Base-by-base conservation (phyloP, 163 green algal species). In the Scenedesmus sp. region DNA sequence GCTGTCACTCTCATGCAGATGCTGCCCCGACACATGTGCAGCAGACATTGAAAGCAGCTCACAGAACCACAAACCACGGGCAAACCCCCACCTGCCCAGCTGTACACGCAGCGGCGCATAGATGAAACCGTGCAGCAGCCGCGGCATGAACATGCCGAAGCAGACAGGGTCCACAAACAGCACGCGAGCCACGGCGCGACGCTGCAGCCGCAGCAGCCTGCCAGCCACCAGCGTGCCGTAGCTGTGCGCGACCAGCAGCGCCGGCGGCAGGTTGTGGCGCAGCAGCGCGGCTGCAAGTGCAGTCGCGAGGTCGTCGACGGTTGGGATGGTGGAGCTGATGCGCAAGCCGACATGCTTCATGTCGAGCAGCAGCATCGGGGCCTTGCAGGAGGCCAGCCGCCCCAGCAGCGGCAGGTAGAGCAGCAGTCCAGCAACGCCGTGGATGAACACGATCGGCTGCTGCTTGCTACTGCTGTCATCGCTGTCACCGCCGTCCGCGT, bases 51-150 rank as follows among this genome's bases (percentile, higher is more conserved):
- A 53, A 10, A 53, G 33, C 68, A 37, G 68, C 68, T 20, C 68
- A 16, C 6, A 37, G 61, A 12, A 30, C 9, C 9, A n/a, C n/a
- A 7, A 10, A 5, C 61, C 12, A 33, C 61, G 5, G 46, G 7
- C 12, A 61, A 15, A n/a, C 70, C 3, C 51, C 0, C 83, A 88
- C 83, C 83, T 88, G 33, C 3, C 49, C 12, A 20, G 3, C 5
- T 83, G 22, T 44, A 90, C 1, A 6, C 43, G 40, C n/a, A 85
- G 88, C 44, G 44, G 33, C 4, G 53, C 37, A 44, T 92, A 92
- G n/a, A 92, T 61, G 56, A 92, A 92, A 16, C 40, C 78, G 35
- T 89, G 88, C 59, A 92, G 88, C 81, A 92, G 81, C 33, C 73
- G 42, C 2, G 87, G 87, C 59, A 88, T 91, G 43, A 83, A 91